These are phyloP conservation scores for Kwoniella heveanensis DNA, from an alignment of 768 basidiomycete species.

Conservation along the genomic window DNA sequence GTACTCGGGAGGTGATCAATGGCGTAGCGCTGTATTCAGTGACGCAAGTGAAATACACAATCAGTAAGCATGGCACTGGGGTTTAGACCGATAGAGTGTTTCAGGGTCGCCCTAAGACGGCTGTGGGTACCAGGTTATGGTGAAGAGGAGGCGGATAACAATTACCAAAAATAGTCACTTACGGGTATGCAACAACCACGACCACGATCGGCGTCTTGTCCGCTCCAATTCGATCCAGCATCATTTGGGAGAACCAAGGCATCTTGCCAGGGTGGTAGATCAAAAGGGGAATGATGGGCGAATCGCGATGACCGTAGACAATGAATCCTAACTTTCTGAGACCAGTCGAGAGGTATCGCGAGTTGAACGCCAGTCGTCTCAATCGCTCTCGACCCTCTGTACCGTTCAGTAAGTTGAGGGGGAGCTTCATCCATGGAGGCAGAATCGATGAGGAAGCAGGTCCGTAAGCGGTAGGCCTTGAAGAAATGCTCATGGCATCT, in stretches of 20 bases:
- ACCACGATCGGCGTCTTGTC: conserved; percentile 73
- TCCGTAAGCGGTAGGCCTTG: conserved; percentile 58
- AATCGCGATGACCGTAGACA: conserved; percentile 85
- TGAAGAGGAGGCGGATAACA: too few relatives aligned
- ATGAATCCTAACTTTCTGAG: conserved; percentile 93
- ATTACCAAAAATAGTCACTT: too few relatives aligned
- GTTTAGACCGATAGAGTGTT: conserved; percentile 4
- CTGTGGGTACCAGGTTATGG: too few relatives aligned
- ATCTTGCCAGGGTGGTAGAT: conserved; percentile 94
- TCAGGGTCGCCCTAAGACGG: not conserved
- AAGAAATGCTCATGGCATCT: conserved; percentile 55
- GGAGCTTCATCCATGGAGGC: conserved; percentile 77
- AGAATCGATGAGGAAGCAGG: conserved; percentile 68
- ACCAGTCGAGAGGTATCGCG: conserved; percentile 83
- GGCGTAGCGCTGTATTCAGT: conserved; percentile 66
- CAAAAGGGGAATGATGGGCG: conserved; percentile 89
- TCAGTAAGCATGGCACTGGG: not conserved
- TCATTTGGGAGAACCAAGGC: conserved; percentile 87
- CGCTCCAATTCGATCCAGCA: conserved; percentile 61
- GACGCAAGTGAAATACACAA: not conserved
- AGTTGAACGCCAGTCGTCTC: conserved; percentile 89
- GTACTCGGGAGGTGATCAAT: conserved; percentile 79
- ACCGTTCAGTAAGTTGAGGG: conserved; percentile 73
- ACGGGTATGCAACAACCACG: conserved; percentile 80
- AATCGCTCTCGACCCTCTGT: conserved; percentile 79